Conservation (phyloP, 2,329 filamentous ascomycete species). For the Neodidymelliopsis sp. region DNA sequence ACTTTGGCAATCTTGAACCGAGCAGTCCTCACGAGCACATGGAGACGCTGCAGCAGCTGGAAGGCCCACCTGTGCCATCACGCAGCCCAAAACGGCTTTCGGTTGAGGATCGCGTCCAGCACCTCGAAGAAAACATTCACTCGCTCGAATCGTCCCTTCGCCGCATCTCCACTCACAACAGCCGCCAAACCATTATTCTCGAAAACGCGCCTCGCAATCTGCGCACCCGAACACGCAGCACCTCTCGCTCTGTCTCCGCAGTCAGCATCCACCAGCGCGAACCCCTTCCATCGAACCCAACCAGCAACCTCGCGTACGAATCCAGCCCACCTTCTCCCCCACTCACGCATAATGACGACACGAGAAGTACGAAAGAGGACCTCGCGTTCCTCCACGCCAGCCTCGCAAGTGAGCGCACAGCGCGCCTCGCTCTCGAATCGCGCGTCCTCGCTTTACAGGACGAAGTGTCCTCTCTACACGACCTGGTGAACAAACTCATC, state of each 20-base stretch:
- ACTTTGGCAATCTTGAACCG: conserved; percentile 46
- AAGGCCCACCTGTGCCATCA: conserved; percentile 22
- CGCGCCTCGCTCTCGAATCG: conserved; percentile 44
- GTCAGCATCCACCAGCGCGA: conserved; percentile 21
- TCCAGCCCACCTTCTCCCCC: conserved; percentile 12
- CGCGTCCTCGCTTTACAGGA: conserved; percentile 42
- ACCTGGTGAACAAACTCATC: conserved; percentile 39
- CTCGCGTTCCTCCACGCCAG: conserved; percentile 33
- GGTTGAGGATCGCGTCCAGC: conserved; percentile 45
- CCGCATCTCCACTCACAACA: conserved; percentile 43
- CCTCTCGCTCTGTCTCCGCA: conserved; percentile 25
- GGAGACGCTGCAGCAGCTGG: conserved; percentile 10
- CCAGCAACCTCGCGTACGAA: conserved; percentile 12
- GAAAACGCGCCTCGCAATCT: conserved; percentile 46
- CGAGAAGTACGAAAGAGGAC: conserved; percentile 8
- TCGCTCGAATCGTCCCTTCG: conserved; percentile 42
- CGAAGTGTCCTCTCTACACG: conserved; percentile 42
- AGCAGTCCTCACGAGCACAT: conserved; percentile 17
- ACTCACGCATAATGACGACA: conserved; percentile 8
- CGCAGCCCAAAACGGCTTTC: conserved; percentile 32
- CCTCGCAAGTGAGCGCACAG: conserved; percentile 40
- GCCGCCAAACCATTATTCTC: conserved; percentile 50
- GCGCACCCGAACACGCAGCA: conserved; percentile 41
- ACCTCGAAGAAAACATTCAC: conserved; percentile 42
- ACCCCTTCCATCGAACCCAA: neutral